These are phyloP conservation scores for Cryptococcus hybrid DNA, from an alignment of 1,284 basidiomycete species.

Conservation along the genomic window DNA sequence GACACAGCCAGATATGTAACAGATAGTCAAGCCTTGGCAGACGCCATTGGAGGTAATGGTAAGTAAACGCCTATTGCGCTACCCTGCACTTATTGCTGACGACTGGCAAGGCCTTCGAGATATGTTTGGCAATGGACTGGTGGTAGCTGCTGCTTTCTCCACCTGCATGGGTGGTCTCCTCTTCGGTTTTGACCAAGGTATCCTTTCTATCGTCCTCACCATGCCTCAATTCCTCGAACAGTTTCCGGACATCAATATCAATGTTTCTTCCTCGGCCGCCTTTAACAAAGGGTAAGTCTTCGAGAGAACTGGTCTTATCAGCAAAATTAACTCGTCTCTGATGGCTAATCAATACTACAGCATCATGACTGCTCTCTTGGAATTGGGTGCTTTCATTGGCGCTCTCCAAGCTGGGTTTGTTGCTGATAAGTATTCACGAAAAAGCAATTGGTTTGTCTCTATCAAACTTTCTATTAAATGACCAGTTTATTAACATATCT, in stretches of 20 bases:
- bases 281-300: constrained; percentile 24
- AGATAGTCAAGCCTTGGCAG: background rate
- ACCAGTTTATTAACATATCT: too few relatives aligned
- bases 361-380: constrained; percentile 36
- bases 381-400: constrained; percentile 40
- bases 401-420: constrained; percentile 27
- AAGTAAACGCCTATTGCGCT: too few relatives aligned
- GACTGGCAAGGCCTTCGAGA: constrained; percentile 14
- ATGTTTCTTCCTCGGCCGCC: constrained; percentile 9
- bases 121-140: constrained; percentile 15
- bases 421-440: constrained; percentile 30
- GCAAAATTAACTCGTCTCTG: background rate
- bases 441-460: too few relatives aligned
- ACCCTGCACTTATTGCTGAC: background rate
- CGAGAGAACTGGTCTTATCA: background rate
- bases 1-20: background rate
- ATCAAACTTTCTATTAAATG: too few relatives aligned
- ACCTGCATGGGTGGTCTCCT: constrained; percentile 1
- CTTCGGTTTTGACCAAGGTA: constrained; percentile 18
- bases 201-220: constrained; percentile 32
- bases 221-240: constrained; percentile 32
- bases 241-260: constrained; percentile 32
- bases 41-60: background rate
- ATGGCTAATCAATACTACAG: background rate
- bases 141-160: constrained; percentile 9